Conservation (phyloP, 768 basidiomycete species). For the Psilocybe tampanensis region DNA sequence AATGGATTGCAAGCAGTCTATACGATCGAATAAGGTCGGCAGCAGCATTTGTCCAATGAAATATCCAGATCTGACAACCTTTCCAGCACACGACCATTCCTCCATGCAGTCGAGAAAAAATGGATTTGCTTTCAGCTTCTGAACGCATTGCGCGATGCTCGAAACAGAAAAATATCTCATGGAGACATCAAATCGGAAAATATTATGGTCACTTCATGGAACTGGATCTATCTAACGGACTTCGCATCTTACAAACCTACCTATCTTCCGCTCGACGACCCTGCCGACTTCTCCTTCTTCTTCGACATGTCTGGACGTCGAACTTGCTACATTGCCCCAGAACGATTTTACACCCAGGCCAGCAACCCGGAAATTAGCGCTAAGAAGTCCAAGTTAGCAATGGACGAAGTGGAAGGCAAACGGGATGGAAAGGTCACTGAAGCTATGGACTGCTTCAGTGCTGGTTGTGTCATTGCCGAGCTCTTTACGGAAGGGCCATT, state of each 20-base stretch:
- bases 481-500: constrained; percentile 93
- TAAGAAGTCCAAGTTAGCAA: constrained; percentile 58
- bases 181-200: constrained; percentile 99
- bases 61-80: background rate
- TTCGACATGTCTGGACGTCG: constrained; percentile 94
- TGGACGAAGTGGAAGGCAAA: constrained; percentile 61
- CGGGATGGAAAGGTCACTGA: constrained; percentile 87
- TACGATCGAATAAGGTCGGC: constrained; percentile 96
- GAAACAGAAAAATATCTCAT: constrained; percentile 88
- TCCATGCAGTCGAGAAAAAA: constrained; percentile 90
- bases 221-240: constrained; percentile 94
- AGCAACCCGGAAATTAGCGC: constrained; percentile 70
- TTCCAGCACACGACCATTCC: constrained; percentile 89
- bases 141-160: constrained; percentile 79
- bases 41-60: background rate
- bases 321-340: constrained; percentile 96
- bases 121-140: constrained; percentile 97
- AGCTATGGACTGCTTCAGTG: constrained; percentile 96
- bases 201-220: constrained; percentile 94
- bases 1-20: constrained; percentile 92
- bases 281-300: constrained; percentile 96
- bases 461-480: constrained; percentile 94
- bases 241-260: constrained; percentile 97
- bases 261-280: constrained; percentile 93
- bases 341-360: constrained; percentile 85